Base-by-base conservation (phyloP, 495 filamentous ascomycete species). In the Cercophora sp. region DNA sequence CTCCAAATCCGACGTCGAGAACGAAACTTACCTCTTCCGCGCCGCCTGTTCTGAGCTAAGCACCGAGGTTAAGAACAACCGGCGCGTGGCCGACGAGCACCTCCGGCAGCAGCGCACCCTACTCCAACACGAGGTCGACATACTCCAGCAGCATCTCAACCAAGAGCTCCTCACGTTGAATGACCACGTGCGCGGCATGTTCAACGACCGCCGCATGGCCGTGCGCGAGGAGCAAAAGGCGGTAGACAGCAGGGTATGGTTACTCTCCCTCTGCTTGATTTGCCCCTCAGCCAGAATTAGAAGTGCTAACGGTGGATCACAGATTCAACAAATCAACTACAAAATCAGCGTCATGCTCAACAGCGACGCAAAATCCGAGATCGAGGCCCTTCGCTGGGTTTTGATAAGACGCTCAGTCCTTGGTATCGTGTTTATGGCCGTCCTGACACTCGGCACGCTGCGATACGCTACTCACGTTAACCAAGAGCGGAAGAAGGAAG, bases 161-260 rank as follows among this genome's bases (percentile, higher is more conserved):
- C 89, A 94, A 62, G 91, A 96, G 56, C 76, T 89, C 19, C 69
- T 81, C 51, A 82, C 76, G 10, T 71, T 96, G 49, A 92, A 88
- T 66, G 92, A 99, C 64, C 89, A 91, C 31, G 80, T 97, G 34
- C 91, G 89, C 64, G 91, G 89, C 45, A 86, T 96, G 84, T 96
- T 97, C 68, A 91, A 96, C 61, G 93, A 99, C 61, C 81, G 95
- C 19, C 90, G 90, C 69, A 96, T 99, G 91, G 79, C 79, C 5
- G 90, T 91, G 15, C 78, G 89, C 36, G 85, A 87, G 65, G 86
- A 96, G 63, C 88, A 95, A 70, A 81, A 91, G 60, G 77, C 70
- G 15, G 86, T 89, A 66, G 91, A 97, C 59, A 86, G 79, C 59
- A 75, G 74, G 60, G 82, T 87, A 67, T 20, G 74, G 73, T 16